Evolutionary conservation across 2,329 filamentous ascomycete genomes (phyloP).

Genomic region (Scedosporium minutisporum): DNA sequence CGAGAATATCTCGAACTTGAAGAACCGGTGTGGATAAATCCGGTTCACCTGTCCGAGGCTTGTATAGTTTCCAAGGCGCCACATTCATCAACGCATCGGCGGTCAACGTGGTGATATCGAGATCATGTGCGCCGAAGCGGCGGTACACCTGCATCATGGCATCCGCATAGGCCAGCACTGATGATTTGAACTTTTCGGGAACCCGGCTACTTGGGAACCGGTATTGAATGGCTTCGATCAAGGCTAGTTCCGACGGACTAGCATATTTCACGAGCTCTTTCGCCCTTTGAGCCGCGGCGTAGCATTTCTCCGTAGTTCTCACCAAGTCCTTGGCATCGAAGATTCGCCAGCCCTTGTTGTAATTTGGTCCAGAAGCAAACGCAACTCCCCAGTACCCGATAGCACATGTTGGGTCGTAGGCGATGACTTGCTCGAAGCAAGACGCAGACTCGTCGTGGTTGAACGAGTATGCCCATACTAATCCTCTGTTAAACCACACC

Average conservation of each 20-base stretch:
- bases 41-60: slow-evolving; percentile 22
- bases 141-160: slow-evolving; percentile 28
- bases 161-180: slow-evolving; percentile 38
- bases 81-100: slow-evolving; percentile 38
- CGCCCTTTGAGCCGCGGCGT: slow-evolving; percentile 33
- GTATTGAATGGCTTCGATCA: slow-evolving; percentile 52
- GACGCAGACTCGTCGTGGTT: slow-evolving; percentile 62
- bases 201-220: slow-evolving; percentile 46
- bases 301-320: slow-evolving; percentile 26
- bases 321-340: slow-evolving; percentile 55
- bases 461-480: slow-evolving; percentile 68
- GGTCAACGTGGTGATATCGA: slow-evolving; percentile 26
- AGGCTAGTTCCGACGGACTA: slow-evolving; percentile 27
- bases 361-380: slow-evolving; percentile 65
- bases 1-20: slow-evolving; percentile 18
- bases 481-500: slow-evolving; percentile 60
- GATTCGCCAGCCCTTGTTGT: slow-evolving; percentile 66
- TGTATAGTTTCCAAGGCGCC: slow-evolving; percentile 36
- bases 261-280: slow-evolving; percentile 22
- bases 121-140: slow-evolving; percentile 27
- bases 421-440: slow-evolving; percentile 54
- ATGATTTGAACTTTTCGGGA: slow-evolving; percentile 38
- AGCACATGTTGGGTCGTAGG: slow-evolving; percentile 41
- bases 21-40: slow-evolving; percentile 11
- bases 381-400: slow-evolving; percentile 64